Conservation (phyloP, 768 basidiomycete genomes). For the Tricholoma furcatifolium region DNA sequence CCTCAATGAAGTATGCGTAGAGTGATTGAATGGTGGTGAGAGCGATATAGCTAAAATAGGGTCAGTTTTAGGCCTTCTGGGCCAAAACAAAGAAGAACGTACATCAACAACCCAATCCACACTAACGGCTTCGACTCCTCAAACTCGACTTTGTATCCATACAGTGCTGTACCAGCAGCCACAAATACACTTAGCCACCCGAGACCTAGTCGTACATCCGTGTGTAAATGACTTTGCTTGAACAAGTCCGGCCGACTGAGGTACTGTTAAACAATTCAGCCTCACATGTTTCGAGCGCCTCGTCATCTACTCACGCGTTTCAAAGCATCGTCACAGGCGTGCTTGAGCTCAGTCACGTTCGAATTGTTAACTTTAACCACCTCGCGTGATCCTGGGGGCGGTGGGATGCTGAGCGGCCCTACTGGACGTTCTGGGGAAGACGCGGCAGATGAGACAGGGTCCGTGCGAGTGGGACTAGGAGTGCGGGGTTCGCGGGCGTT, state of each 20-base stretch:
- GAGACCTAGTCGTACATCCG: slow-evolving; percentile 81
- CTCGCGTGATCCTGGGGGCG: slow-evolving; percentile 47
- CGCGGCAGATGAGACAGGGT: slow-evolving; percentile 19
- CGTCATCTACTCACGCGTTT: slow-evolving; percentile 61
- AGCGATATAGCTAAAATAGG: slow-evolving; percentile 59
- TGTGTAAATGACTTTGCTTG: slow-evolving; percentile 83
- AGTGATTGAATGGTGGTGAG: slow-evolving; percentile 72
- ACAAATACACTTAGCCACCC: slow-evolving; percentile 88
- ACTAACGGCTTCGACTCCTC: slow-evolving; percentile 83
- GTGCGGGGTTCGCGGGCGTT: slow-evolving; percentile 17
- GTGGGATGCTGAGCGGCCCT: slow-evolving; percentile 51
- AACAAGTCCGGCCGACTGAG: slow-evolving; percentile 79
- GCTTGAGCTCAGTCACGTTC: slow-evolving; percentile 59
- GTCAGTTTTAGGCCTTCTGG: slow-evolving; percentile 6
- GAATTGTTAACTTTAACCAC: slow-evolving; percentile 61
- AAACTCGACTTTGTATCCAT: slow-evolving; percentile 87
- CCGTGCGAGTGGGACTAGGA: slow-evolving; percentile 19
- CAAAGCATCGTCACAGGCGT: slow-evolving; percentile 83
- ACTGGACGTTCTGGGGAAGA: slow-evolving; percentile 45
- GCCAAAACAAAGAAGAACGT: slow-evolving; percentile 31
- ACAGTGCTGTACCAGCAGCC: slow-evolving; percentile 77
- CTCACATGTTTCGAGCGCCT: not conserved
- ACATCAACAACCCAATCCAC: slow-evolving; percentile 77
- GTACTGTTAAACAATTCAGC: slow-evolving; percentile 47
- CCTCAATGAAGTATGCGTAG: slow-evolving; percentile 86